phyloP scores from a whole-genome alignment of 768 basidiomycete genomes.

The Nidula microcarpa region DNA sequence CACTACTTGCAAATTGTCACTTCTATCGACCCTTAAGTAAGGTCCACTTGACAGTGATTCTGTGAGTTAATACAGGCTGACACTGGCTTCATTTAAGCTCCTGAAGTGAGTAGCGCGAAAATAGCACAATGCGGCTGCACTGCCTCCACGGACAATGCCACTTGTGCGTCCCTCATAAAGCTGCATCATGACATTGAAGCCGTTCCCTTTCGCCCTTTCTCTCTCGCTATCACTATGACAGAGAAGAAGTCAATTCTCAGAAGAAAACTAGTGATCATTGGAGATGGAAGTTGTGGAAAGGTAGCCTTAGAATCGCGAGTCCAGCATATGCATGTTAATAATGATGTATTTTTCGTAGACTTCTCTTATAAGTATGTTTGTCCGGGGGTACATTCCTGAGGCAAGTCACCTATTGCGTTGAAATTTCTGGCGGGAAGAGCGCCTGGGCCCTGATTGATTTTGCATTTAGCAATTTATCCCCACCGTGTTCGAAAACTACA shows the following conservation, averaged over 20 bases:
- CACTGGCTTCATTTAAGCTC: too few species aligned
- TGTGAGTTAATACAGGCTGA: too few species aligned
- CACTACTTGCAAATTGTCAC: too few species aligned
- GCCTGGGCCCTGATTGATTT: neutral
- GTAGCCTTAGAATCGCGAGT: slow-evolving; percentile 27
- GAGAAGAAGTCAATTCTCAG: slow-evolving; percentile 99
- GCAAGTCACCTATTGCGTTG: neutral
- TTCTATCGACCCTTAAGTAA: too few species aligned
- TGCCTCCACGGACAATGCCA: too few species aligned
- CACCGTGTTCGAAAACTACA: slow-evolving; percentile 99
- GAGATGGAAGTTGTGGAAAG: slow-evolving; percentile 98
- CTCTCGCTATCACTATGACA: too few species aligned
- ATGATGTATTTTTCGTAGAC: slow-evolving; percentile 97
- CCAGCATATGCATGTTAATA: slow-evolving; percentile 91
- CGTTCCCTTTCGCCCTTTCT: too few species aligned
- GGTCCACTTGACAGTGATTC: too few species aligned
- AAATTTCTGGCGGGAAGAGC: neutral
- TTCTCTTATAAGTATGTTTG: slow-evolving; percentile 86
- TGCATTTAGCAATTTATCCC: slow-evolving; percentile 88
- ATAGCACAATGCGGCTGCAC: too few species aligned
- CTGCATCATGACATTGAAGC: too few species aligned
- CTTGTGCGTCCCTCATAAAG: too few species aligned
- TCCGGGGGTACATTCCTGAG: slow-evolving; percentile 1
- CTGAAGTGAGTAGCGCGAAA: too few species aligned
- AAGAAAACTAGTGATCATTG: slow-evolving; percentile 98